These are phyloP conservation scores for Chenopodium album DNA, from an alignment of 148 eudicot species.

Conservation along the genomic window DNA sequence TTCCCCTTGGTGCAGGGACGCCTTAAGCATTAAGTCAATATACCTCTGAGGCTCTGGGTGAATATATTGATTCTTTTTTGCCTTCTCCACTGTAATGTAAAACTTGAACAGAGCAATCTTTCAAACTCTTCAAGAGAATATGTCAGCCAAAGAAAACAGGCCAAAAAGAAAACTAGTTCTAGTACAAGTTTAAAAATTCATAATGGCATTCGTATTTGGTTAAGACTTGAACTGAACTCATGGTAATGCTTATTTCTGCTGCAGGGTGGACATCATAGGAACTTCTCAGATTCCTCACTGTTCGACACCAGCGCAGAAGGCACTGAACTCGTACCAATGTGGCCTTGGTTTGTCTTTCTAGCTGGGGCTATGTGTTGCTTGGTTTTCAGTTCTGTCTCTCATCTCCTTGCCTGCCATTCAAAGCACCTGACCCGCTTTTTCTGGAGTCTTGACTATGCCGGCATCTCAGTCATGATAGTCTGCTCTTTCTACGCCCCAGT, in stretches of 20 bases:
- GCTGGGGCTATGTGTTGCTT: slow-evolving; percentile 87
- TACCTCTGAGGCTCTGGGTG: too few relatives aligned
- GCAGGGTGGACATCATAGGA: slow-evolving; percentile 40
- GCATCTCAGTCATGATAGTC: slow-evolving; percentile 88
- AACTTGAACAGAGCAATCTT: too few relatives aligned
- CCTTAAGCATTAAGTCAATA: too few relatives aligned
- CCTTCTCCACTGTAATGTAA: too few relatives aligned
- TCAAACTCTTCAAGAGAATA: too few relatives aligned
- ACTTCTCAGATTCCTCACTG: slow-evolving; percentile 35
- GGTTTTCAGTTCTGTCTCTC: slow-evolving; percentile 76
- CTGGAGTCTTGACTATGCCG: slow-evolving; percentile 89
- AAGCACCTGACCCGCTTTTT: slow-evolving; percentile 60
- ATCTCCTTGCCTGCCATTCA: slow-evolving; percentile 93
- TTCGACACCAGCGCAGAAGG: slow-evolving; percentile 17
- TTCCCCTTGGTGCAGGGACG: too few relatives aligned
- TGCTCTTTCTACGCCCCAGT: slow-evolving; percentile 81
- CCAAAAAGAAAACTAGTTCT: too few relatives aligned
- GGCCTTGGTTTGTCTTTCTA: slow-evolving; percentile 94
- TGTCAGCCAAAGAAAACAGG: too few relatives aligned
- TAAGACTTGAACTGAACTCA: not conserved
- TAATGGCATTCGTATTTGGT: not conserved
- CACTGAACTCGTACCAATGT: slow-evolving; percentile 39
- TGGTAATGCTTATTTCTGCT: slow-evolving; percentile 14
- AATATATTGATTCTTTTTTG: too few relatives aligned
- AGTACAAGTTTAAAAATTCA: too few relatives aligned